These are phyloP conservation scores for Boeremia lycopersici DNA, from an alignment of 2,329 filamentous ascomycete species.

Conservation along the genomic window DNA sequence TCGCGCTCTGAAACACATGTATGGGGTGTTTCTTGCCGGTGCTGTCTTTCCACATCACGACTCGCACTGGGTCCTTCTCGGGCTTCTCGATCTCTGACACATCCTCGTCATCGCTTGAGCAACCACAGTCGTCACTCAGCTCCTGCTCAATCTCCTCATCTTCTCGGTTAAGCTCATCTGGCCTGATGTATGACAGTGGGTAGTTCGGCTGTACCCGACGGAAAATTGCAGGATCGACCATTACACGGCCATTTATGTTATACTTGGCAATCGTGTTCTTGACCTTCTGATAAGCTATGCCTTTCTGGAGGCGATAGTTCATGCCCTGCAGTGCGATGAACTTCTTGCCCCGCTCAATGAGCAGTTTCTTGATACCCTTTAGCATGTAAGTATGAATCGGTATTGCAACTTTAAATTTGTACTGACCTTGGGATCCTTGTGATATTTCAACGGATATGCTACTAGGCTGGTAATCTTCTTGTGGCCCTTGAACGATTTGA, in stretches of 20 bases:
- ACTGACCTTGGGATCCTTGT: slow-evolving; percentile 67
- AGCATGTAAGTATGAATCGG: not conserved
- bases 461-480: slow-evolving; percentile 80
- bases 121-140: slow-evolving; percentile 55
- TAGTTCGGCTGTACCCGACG: slow-evolving; percentile 88
- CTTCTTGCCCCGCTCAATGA: slow-evolving; percentile 82
- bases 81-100: slow-evolving; percentile 40
- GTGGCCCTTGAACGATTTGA: slow-evolving; percentile 77
- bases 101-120: slow-evolving; percentile 29
- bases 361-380: slow-evolving; percentile 62
- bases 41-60: slow-evolving; percentile 55
- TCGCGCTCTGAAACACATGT: slow-evolving; percentile 53
- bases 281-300: slow-evolving; percentile 84
- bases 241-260: slow-evolving; percentile 84
- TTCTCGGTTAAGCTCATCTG: slow-evolving; percentile 68
- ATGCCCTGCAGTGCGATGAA: slow-evolving; percentile 82
- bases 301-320: slow-evolving; percentile 82
- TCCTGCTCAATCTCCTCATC: slow-evolving; percentile 54
- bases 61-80: slow-evolving; percentile 45
- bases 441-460: slow-evolving; percentile 80
- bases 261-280: slow-evolving; percentile 77
- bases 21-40: slow-evolving; percentile 58
- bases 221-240: slow-evolving; percentile 85
- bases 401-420: not conserved
- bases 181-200: slow-evolving; percentile 73